Conservation (phyloP, 2,329 filamentous ascomycete genomes). For the Claviceps lovelessii region DNA sequence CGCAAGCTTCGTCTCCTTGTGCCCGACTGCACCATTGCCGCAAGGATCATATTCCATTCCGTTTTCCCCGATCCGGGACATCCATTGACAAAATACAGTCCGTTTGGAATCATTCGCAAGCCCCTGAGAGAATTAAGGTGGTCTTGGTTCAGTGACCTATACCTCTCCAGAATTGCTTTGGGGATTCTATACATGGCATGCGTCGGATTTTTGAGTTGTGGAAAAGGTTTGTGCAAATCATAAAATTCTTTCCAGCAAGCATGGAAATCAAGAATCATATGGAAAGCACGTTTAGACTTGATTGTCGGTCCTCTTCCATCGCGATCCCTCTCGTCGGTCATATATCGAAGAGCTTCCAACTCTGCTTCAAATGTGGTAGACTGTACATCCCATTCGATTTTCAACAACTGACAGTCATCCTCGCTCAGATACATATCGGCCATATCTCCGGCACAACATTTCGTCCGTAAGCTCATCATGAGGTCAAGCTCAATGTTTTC, state of each 20-base stretch:
- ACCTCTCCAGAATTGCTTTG: constrained; percentile 14
- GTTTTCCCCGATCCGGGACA: constrained; percentile 35
- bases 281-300: constrained; percentile 16
- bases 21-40: constrained; percentile 23
- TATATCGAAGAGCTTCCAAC: constrained; percentile 15
- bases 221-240: constrained; percentile 16
- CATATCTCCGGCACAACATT: constrained; percentile 23
- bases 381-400: constrained; percentile 14
- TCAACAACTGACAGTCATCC: constrained; percentile 10
- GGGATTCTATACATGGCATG: constrained; percentile 11
- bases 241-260: constrained; percentile 9
- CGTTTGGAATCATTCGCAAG: constrained; percentile 24
- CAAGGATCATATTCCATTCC: constrained; percentile 29
- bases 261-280: constrained; percentile 20
- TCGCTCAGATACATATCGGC: constrained; percentile 8
- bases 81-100: constrained; percentile 29
- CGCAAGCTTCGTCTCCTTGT: constrained; percentile 9
- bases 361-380: constrained; percentile 20
- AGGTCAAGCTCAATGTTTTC: constrained; percentile 28
- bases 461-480: constrained; percentile 50
- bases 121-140: constrained; percentile 22
- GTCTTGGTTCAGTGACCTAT: constrained; percentile 22
- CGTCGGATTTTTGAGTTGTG: constrained; percentile 19
- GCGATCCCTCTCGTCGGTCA: constrained; percentile 11
- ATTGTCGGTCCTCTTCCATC: constrained; percentile 8